Evolutionary conservation across 306 rosid genomes (phyloP).

Genomic region (Spatholobus suberectus): DNA sequence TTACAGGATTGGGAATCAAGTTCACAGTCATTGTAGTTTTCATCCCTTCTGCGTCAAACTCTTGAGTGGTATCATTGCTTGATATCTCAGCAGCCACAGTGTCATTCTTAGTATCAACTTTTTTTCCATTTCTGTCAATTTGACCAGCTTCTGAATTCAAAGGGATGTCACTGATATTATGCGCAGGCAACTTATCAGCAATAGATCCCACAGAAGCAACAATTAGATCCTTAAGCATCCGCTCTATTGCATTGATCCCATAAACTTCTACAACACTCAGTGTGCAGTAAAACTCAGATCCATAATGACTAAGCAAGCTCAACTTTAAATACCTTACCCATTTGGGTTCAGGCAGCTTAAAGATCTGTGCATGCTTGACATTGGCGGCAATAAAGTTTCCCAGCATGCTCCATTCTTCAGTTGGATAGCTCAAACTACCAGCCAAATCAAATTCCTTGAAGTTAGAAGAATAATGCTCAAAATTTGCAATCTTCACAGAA

Average conservation of each 20-base stretch:
- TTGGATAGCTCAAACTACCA: constrained; percentile 79
- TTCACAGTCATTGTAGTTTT: constrained; percentile 43
- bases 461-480: constrained; percentile 92
- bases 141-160: constrained; percentile 58
- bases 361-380: constrained; percentile 79
- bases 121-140: constrained; percentile 51
- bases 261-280: constrained; percentile 81
- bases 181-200: constrained; percentile 52
- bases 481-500: constrained; percentile 81
- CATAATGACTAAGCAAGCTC: constrained; percentile 76
- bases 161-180: constrained; percentile 61
- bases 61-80: constrained; percentile 48
- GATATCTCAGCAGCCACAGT: constrained; percentile 44
- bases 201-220: constrained; percentile 63
- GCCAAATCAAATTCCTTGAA: constrained; percentile 76
- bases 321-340: constrained; percentile 88
- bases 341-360: constrained; percentile 70
- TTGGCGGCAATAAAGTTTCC: constrained; percentile 78
- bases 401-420: constrained; percentile 64
- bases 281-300: constrained; percentile 94
- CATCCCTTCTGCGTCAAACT: constrained; percentile 43
- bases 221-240: constrained; percentile 91
- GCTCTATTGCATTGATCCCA: constrained; percentile 84
- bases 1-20: constrained; percentile 70
- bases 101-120: constrained; percentile 46